phyloP scores from a whole-genome alignment of 148 eudicot species.

The Suaeda aralocaspica region DNA sequence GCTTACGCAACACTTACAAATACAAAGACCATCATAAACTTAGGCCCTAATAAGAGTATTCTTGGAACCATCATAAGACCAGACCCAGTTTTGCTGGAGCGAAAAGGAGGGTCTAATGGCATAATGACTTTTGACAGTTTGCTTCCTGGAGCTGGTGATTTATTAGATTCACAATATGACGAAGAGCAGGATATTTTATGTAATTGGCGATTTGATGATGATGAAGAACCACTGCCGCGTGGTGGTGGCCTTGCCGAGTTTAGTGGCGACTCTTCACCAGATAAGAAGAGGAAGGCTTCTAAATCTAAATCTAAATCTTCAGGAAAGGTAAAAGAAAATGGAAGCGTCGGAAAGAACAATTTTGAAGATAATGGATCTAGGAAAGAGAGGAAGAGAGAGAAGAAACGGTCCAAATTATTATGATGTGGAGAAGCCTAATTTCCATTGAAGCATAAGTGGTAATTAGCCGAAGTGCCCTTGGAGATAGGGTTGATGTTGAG shows the following conservation, averaged over 20 bases:
- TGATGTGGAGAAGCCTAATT: not conserved
- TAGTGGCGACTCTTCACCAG: conserved; percentile 37
- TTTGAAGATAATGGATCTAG: conserved; percentile 21
- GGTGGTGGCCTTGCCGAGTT: conserved; percentile 42
- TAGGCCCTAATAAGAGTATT: conserved; percentile 74
- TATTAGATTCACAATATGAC: conserved; percentile 28
- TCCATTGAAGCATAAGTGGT: not conserved
- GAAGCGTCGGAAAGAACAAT: not conserved
- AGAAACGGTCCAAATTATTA: conserved; percentile 30
- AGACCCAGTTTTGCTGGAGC: conserved; percentile 65
- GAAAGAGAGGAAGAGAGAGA: conserved; percentile 34
- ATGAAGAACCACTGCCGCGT: conserved; percentile 69
- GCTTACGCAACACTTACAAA: conserved; percentile 74
- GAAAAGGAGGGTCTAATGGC: conserved; percentile 80
- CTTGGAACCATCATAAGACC: conserved; percentile 94
- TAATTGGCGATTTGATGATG: conserved; percentile 65
- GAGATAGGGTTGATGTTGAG: not conserved
- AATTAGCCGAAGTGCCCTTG: not conserved
- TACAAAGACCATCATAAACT: conserved; percentile 58
- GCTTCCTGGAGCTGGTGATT: conserved; percentile 85
- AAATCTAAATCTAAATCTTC: conserved; percentile 35
- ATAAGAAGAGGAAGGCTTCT: conserved; percentile 50
- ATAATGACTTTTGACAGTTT: conserved; percentile 57
- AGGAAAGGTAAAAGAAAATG: conserved; percentile 44
- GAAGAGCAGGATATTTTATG: conserved; percentile 58